Conservation (phyloP, 2,329 filamentous ascomycete species). For the Catunica adiposa region DNA sequence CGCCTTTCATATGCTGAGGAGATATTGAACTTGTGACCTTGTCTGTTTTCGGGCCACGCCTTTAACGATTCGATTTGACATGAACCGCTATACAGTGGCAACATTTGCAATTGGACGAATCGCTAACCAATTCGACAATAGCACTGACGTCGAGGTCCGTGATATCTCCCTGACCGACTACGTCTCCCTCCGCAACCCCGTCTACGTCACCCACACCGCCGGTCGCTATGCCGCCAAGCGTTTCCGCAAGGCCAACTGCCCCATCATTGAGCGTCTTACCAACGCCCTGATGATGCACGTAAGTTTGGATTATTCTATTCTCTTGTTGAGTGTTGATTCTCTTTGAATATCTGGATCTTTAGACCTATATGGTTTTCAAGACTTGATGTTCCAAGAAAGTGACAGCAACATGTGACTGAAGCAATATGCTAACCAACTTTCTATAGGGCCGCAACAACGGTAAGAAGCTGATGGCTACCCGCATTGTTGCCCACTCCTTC, state of each 20-base stretch:
- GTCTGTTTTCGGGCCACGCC: background rate
- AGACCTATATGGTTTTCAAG: no score
- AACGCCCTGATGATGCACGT: conserved; percentile 99
- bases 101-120: background rate
- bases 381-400: no score
- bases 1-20: no score
- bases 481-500: conserved; percentile 96
- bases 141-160: conserved; percentile 85
- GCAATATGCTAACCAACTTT: conserved; percentile 31
- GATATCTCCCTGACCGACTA: conserved; percentile 99
- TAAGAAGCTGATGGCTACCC: conserved; percentile 99
- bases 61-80: no score
- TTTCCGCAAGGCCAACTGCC: conserved; percentile 99
- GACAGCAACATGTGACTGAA: background rate
- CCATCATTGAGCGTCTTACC: conserved; percentile 99
- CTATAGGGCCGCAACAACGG: conserved; percentile 99
- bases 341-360: no score
- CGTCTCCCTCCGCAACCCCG: conserved; percentile 97
- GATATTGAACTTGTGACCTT: background rate
- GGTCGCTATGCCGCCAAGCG: conserved; percentile 98
- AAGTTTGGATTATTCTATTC: conserved; percentile 8
- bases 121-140: conserved; percentile 11
- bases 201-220: conserved; percentile 98
- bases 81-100: no score
- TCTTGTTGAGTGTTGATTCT: no score